Evolutionary conservation across 768 basidiomycete species (phyloP).

Genomic region (Lactifluus piperatus): DNA sequence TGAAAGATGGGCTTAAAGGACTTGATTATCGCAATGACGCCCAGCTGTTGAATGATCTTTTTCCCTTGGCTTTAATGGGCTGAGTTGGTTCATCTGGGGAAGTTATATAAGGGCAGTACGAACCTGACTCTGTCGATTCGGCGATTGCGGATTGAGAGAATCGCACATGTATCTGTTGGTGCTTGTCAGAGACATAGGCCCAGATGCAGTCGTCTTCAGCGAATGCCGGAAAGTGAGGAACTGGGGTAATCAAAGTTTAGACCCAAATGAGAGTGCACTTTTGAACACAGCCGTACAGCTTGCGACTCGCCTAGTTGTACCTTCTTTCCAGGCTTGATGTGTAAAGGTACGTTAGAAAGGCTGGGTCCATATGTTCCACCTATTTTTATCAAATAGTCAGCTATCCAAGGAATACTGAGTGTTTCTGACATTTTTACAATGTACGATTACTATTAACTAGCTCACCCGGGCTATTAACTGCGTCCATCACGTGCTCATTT

Average conservation of each 20-base stretch:
- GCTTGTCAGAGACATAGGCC: conserved; percentile 56
- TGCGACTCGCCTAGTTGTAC: conserved; percentile 50
- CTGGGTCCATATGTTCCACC: conserved; percentile 47
- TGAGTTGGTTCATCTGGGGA: background rate
- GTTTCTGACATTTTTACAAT: conserved; percentile 30
- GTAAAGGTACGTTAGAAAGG: conserved; percentile 28
- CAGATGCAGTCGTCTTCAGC: conserved; percentile 41
- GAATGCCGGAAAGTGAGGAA: conserved; percentile 43
- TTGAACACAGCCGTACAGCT: background rate
- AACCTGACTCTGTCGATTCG: conserved; percentile 33
- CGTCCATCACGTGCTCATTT: conserved; percentile 1
- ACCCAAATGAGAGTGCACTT: background rate
- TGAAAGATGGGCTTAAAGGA: conserved; percentile 43
- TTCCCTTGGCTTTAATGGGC: conserved; percentile 17
- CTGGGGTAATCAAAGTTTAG: conserved; percentile 27
- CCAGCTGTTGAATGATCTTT: conserved; percentile 37
- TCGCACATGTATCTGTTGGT: conserved; percentile 40
- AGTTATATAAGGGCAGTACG: conserved; percentile 2
- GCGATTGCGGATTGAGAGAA: conserved; percentile 45
- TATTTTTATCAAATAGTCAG: conserved; percentile 38
- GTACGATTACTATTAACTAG: no score
- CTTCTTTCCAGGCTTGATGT: conserved; percentile 34
- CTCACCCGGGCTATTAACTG: no score
- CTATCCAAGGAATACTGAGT: conserved; percentile 46
- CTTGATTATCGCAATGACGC: conserved; percentile 40